These are phyloP conservation scores for Colletotrichum karsti DNA, from an alignment of 2,329 filamentous ascomycete species.

Conservation along the genomic window DNA sequence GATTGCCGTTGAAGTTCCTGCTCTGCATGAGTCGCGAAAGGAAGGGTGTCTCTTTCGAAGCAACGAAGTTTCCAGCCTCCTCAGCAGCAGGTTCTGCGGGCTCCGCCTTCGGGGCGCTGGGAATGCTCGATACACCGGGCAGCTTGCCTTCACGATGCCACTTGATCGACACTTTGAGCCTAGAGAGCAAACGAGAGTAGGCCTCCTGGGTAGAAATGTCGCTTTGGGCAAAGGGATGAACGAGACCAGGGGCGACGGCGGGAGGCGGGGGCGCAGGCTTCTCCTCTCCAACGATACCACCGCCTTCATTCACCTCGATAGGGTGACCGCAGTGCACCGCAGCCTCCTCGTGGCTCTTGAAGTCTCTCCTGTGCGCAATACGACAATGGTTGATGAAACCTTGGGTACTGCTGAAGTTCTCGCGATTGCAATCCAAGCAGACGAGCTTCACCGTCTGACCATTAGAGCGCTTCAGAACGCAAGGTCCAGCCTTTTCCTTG, in stretches of 20 bases:
- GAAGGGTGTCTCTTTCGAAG: constrained; percentile 69
- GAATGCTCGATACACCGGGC: constrained; percentile 56
- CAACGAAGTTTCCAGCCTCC: constrained; percentile 49
- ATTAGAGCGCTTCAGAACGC: constrained; percentile 86
- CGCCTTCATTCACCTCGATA: constrained; percentile 74
- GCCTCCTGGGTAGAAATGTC: constrained; percentile 64
- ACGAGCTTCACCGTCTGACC: constrained; percentile 88
- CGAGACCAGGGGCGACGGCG: constrained; percentile 55
- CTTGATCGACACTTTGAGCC: constrained; percentile 63
- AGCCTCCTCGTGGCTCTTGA: constrained; percentile 95
- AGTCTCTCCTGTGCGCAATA: constrained; percentile 92
- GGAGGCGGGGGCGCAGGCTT: constrained; percentile 24
- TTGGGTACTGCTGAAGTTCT: constrained; percentile 95
- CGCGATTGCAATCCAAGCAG: constrained; percentile 86
- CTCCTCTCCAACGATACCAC: constrained; percentile 45
- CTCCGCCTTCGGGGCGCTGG: constrained; percentile 38
- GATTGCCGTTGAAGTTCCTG: constrained; percentile 68
- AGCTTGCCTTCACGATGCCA: constrained; percentile 61
- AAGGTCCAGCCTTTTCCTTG: constrained; percentile 86
- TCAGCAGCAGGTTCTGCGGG: constrained; percentile 39
- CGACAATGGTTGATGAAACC: constrained; percentile 99
- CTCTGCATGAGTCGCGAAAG: constrained; percentile 72
- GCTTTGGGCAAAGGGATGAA: constrained; percentile 69
- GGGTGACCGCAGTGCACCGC: constrained; percentile 87
- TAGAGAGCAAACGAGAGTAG: constrained; percentile 57